Base-by-base conservation (phyloP, 192 early-diverging fungal species). In the Backusella liffmaniae region DNA sequence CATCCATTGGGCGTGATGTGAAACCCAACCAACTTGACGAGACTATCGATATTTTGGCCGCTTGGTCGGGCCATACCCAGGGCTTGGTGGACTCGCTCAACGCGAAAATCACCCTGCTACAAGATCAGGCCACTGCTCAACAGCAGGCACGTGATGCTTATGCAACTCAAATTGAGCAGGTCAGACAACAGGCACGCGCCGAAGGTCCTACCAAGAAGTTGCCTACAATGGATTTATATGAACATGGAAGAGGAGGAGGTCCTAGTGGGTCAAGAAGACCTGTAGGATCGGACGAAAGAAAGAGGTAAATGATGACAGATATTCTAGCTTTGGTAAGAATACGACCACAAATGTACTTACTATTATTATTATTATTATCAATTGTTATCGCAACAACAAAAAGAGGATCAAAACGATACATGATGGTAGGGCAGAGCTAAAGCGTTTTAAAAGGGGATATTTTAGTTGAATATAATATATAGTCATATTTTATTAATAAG, bases 1-100 rank as follows among this genome's bases (percentile, higher is more conserved):
- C 88, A 39, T 87, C 94, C n/a, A 95, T 96, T 90, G 93, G 95
- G 3, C 75, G 95, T 37, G 95, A 96, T 83, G 77, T 95, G 23
- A 80, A 87, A 68, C 90, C 92, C 18, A 89, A 87, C 5, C 88
- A 94, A 74, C 81, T 86, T 3, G 83, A 86, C 49, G 76, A 84
- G 35, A 84, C 93, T 67, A 76, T 93, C 41, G 71, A 79, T 3
- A 78, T 85, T 15, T 80, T 95, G 18, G 79, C 75, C 1, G 79
- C 81, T 26, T 95, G 93, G 93, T 86, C 88, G 30, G 79, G 82
- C 49, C 89, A 84, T 12, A 88, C 91, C 4, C 86, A 89, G 35
- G 77, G 73, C 16, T 76, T 94, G 21, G 59, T 92, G 71, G 53
- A 80, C 26, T 74, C 77, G 0, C 83, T 93, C 70, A 90, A 88